Base-by-base conservation (phyloP, 2,329 filamentous ascomycete species). In the Arthrobotrys entomopaga region DNA sequence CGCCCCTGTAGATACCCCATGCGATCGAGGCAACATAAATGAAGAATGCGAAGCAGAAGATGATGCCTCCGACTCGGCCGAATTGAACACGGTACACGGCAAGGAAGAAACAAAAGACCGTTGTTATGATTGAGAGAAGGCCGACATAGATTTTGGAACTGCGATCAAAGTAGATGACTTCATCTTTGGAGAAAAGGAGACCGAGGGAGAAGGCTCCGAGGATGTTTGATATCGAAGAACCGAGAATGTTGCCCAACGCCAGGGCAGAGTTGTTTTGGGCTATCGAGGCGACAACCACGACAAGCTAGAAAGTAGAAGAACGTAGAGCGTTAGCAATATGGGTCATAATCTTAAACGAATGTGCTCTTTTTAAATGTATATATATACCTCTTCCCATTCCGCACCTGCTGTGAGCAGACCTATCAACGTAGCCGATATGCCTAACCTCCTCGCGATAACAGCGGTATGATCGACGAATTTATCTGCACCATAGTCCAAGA, bases 141-240 rank as follows among this genome's bases (percentile, higher is more conserved):
- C 79, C 77, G 0, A 84, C 82, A 75, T 86, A 86, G 11, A 85
- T 80, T 71, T 82, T 83, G 0, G 84, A 81, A 69, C 83, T 85
- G n/a, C 77, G 76, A 74, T 86, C 85, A 69, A 86, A 86, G 0
- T 69, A 53, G 10, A 82, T 78, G 0, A 71, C 59, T 0, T 76
- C 76, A 5, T 76, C 70, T 6, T 79, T 78, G 66, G 82, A 80
- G 76, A 82, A 84, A 2, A 86, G 77, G 0, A 87, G 80, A 3
- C 84, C 85, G 0, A 87, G 80, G 0, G 84, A 85, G 77, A 87
- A 87, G 11, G 85, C 85, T 15, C 85, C 85, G 1, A 86, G 81
- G 58, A 86, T 85, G 64, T 87, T 87, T 57, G 85, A 86, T 52
- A 87, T 85, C 40, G 82, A 81, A 16, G 84, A 85, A n/a, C 85